Percentiles rank a stretch among this genome's conserved stretches.
Evolutionary conservation across 2,329 filamentous ascomycete species (phyloP).

Genomic region (Endocalyx cinctus): DNA sequence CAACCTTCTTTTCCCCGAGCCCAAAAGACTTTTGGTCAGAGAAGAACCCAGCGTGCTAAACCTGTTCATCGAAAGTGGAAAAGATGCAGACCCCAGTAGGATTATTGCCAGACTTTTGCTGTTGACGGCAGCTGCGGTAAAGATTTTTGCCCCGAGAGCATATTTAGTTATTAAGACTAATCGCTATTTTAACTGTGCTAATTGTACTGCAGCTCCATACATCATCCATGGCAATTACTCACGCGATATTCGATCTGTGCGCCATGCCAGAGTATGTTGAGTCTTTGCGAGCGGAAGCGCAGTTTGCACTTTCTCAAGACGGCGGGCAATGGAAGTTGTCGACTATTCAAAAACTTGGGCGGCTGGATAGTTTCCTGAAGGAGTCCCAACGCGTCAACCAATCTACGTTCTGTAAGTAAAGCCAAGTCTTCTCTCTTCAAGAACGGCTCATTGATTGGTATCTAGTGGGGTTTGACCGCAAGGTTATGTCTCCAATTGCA

Average conservation of each 20-base stretch:
- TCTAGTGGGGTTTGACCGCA: background rate
- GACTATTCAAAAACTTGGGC: conserved; percentile 1
- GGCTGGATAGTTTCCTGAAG: conserved; percentile 9
- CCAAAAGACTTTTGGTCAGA: background rate
- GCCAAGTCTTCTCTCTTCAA: background rate
- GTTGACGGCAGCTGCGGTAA: conserved; percentile 1
- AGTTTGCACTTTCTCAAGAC: background rate
- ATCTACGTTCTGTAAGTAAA: conserved; percentile 2
- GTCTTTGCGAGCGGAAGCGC: background rate
- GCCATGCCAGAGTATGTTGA: background rate
- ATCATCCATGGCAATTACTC: background rate
- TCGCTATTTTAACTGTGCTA: no score
- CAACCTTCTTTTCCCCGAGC: background rate
- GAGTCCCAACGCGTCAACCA: conserved; percentile 8
- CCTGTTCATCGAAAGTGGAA: conserved; percentile 2
- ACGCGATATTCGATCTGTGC: background rate
- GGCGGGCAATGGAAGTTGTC: background rate
- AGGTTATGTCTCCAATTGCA: background rate
- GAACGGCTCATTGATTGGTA: background rate
- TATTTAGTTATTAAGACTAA: background rate
- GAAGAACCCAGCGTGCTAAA: conserved; percentile 2
- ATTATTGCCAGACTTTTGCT: conserved; percentile 2
- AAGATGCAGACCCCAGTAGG: conserved; percentile 1
- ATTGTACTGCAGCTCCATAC: background rate
- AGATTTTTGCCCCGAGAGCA: background rate